A percentile compares a stretch with the other conserved stretches of the same genome.
These are phyloP conservation scores for Tolypocladium paradoxum DNA, from an alignment of 2,329 filamentous ascomycete species.

Conservation along the genomic window DNA sequence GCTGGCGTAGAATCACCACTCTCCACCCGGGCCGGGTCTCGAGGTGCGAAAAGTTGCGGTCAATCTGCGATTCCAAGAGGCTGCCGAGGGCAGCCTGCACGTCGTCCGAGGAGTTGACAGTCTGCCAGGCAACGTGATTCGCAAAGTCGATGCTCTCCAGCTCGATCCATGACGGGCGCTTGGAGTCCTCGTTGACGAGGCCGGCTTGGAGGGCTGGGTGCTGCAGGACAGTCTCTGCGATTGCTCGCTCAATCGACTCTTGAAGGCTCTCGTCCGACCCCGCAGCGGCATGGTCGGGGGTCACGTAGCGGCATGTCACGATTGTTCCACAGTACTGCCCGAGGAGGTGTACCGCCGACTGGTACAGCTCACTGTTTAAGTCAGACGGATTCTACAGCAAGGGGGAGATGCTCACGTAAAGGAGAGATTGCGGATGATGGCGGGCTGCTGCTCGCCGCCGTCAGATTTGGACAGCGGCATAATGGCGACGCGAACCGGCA, in stretches of 20 bases:
- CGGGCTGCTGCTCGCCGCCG: no score
- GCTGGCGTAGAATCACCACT: constrained; percentile 1
- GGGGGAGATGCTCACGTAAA: not conserved
- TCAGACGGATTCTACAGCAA: not conserved
- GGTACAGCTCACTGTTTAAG: not conserved
- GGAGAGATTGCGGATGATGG: not conserved
- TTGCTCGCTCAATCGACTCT: not conserved
- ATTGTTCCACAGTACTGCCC: constrained; percentile 1
- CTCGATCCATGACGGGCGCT: constrained; percentile 7
- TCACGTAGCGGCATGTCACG: constrained; percentile 6
- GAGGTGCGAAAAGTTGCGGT: not conserved
- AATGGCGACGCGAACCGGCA: not conserved
- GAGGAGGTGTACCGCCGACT: not conserved
- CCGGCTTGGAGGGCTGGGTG: constrained; percentile 10
- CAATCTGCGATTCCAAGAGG: not conserved
- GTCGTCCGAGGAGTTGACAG: not conserved
- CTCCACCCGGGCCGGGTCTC: constrained; percentile 16
- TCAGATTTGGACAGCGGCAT: not conserved
- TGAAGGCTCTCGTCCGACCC: not conserved
- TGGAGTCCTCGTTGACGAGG: constrained; percentile 5
- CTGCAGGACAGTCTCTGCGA: not conserved
- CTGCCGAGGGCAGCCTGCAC: not conserved
- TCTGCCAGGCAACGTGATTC: constrained; percentile 10
- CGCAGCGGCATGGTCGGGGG: constrained; percentile 1
- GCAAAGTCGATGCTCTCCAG: constrained; percentile 9